phyloP scores from a whole-genome alignment of 1,139 yeast genomes.

The Protomyces lactucae-debilis region DNA sequence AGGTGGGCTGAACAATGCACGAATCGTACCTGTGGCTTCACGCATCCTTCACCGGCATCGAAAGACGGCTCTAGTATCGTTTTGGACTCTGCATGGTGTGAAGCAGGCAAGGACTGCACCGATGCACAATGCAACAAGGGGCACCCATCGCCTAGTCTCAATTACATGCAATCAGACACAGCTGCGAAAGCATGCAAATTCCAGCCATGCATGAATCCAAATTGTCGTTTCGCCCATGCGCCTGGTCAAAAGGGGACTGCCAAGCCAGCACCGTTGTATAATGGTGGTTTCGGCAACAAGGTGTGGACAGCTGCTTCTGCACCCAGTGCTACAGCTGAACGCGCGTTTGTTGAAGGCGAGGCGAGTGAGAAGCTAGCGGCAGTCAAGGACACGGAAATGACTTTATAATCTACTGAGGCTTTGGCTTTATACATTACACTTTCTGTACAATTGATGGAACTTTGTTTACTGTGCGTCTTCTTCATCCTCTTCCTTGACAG shows the following conservation, averaged over 20 bases:
- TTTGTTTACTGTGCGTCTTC: not conserved
- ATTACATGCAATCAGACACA: constrained; percentile 9
- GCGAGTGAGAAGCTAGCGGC: constrained; percentile 9
- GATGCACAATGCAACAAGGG: constrained; percentile 16
- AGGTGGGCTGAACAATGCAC: constrained; percentile 21
- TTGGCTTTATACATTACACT: not conserved
- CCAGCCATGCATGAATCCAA: constrained; percentile 17
- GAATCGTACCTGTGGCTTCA: constrained; percentile 14
- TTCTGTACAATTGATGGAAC: not conserved
- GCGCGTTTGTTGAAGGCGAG: constrained; percentile 18
- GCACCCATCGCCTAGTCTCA: constrained; percentile 21
- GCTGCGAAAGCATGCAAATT: constrained; percentile 9
- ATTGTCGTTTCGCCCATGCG: constrained; percentile 19
- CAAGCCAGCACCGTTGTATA: not conserved
- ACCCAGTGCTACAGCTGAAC: constrained; percentile 5
- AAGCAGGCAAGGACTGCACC: constrained; percentile 10
- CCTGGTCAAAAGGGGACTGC: constrained; percentile 13
- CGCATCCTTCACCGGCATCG: constrained; percentile 24
- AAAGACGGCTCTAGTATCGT: constrained; percentile 23
- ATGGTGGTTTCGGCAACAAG: constrained; percentile 16
- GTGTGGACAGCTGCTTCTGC: constrained; percentile 17
- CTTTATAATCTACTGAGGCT: not conserved
- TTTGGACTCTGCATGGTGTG: constrained; percentile 12
- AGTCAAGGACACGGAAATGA: constrained; percentile 21
- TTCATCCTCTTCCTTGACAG: not conserved